phyloP scores from a whole-genome alignment of 2,329 filamentous ascomycete species.

The Stagonosporopsis vannaccii region DNA sequence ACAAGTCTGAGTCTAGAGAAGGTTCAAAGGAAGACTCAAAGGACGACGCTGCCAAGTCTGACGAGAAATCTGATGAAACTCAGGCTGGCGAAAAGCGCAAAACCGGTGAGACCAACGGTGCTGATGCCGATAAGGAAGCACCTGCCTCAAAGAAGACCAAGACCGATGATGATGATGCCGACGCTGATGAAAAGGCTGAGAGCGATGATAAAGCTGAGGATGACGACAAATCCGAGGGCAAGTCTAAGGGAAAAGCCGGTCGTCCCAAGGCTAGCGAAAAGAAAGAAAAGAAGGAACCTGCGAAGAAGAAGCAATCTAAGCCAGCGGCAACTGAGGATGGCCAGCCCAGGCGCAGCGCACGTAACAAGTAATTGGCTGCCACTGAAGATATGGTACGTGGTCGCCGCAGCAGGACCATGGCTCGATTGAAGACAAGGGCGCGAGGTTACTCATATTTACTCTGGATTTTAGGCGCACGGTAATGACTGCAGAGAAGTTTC shows the following conservation, averaged over 20 bases:
- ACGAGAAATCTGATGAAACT: slow-evolving; percentile 29
- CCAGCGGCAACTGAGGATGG: slow-evolving; percentile 58
- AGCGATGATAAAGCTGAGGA: slow-evolving; percentile 25
- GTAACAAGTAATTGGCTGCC: slow-evolving; percentile 41
- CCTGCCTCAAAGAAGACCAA: slow-evolving; percentile 33
- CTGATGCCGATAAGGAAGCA: slow-evolving; percentile 35
- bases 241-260: slow-evolving; percentile 48
- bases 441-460: not conserved
- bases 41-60: slow-evolving; percentile 13
- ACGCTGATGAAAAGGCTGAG: slow-evolving; percentile 40
- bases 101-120: slow-evolving; percentile 33
- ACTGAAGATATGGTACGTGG: not conserved
- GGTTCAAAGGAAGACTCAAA: slow-evolving; percentile 25
- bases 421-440: not conserved
- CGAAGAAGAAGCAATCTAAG: slow-evolving; percentile 56
- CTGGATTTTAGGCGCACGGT: slow-evolving; percentile 5
- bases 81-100: slow-evolving; percentile 49
- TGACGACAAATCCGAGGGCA: slow-evolving; percentile 32
- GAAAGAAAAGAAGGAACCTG: slow-evolving; percentile 51
- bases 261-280: slow-evolving; percentile 53
- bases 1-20: slow-evolving; percentile 28
- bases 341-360: slow-evolving; percentile 56
- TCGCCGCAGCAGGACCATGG: not conserved
- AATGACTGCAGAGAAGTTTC: not conserved
- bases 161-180: slow-evolving; percentile 30